These are phyloP conservation scores for Trichoderma asperellum DNA, from an alignment of 2,329 filamentous ascomycete species.

Conservation along the genomic window DNA sequence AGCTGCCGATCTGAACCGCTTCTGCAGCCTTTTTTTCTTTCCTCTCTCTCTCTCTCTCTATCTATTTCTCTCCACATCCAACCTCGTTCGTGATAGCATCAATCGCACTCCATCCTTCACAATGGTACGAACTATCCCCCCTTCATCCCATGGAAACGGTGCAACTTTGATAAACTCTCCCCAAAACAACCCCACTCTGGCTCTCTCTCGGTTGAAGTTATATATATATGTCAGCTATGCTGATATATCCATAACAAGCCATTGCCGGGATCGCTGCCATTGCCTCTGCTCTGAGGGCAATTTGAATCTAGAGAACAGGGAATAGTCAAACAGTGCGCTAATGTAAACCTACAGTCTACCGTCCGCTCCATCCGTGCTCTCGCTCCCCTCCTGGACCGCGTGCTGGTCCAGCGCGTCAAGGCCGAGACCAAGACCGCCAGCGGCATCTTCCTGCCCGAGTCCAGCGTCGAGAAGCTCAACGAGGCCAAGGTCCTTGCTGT, in stretches of 20 bases:
- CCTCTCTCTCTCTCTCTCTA: not conserved
- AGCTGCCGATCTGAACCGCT: slow-evolving; percentile 21
- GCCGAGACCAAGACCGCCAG: slow-evolving; percentile 94
- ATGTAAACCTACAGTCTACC: slow-evolving; percentile 60
- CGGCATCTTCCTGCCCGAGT: slow-evolving; percentile 98
- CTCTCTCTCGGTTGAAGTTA: not conserved
- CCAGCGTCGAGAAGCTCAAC: slow-evolving; percentile 95
- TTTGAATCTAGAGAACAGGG: no score
- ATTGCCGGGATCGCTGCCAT: not conserved
- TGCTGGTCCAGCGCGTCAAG: slow-evolving; percentile 97
- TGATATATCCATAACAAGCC: not conserved
- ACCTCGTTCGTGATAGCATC: not conserved
- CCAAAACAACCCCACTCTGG: not conserved
- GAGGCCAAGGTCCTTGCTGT: slow-evolving; percentile 96
- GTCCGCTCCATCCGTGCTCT: slow-evolving; percentile 96
- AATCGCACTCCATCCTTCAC: not conserved
- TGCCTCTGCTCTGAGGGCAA: not conserved
- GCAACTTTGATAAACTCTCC: not conserved
- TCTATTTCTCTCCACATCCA: slow-evolving; percentile 22
- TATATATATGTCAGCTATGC: not conserved
- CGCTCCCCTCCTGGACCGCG: slow-evolving; percentile 93
- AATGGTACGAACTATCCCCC: not conserved
- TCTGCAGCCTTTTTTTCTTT: slow-evolving; percentile 9
- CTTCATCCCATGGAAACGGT: not conserved
- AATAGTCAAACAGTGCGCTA: not conserved